Conservation (phyloP, 164 flowering plant species). For the Vitis rotundifolia region DNA sequence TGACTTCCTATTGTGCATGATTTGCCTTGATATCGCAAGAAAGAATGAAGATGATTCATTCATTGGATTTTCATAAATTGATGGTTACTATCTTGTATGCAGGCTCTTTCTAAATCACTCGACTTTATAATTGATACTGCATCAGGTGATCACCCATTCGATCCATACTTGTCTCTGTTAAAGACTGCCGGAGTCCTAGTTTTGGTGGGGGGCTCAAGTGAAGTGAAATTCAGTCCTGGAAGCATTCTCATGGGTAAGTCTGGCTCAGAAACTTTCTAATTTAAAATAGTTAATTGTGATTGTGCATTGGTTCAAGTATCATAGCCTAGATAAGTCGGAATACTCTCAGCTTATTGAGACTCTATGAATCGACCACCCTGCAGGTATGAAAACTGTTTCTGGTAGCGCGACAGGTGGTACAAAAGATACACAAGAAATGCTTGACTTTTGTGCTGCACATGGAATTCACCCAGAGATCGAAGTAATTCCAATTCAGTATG, state of each 20-base stretch:
- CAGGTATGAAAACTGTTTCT: conserved; percentile 64
- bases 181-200: conserved; percentile 65
- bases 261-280: not conserved
- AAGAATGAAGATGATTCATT: not conserved
- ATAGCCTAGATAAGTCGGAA: no score
- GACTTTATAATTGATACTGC: conserved; percentile 82
- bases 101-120: conserved; percentile 52
- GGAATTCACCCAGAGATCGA: conserved; percentile 75
- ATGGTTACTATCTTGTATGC: conserved; percentile 16
- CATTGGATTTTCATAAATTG: not conserved
- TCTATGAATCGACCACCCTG: conserved; percentile 5
- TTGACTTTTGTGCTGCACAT: conserved; percentile 77
- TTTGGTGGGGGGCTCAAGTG: conserved; percentile 78
- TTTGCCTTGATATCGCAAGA: not conserved
- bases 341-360: not conserved
- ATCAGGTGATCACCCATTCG: conserved; percentile 86
- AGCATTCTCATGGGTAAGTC: conserved; percentile 58
- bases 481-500: conserved; percentile 67
- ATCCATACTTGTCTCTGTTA: conserved; percentile 70
- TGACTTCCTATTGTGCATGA: not conserved
- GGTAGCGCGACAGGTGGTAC: conserved; percentile 83
- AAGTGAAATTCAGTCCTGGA: conserved; percentile 69
- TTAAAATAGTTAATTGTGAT: no score
- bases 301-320: no score
- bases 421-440: conserved; percentile 74